phyloP scores from a whole-genome alignment of 768 basidiomycete species.

The Nevesoporus exiguus region DNA sequence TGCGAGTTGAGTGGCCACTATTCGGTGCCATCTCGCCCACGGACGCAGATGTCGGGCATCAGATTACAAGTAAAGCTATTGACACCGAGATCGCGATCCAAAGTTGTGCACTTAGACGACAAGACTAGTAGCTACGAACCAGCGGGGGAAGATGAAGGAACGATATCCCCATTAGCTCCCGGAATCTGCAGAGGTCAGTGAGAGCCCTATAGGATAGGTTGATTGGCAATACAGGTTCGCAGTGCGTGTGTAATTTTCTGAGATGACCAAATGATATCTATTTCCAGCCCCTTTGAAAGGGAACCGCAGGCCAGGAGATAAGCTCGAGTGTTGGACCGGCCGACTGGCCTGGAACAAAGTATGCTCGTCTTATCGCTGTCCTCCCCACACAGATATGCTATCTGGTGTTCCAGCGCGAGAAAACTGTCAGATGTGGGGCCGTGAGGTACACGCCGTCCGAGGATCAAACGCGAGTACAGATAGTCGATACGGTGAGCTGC shows the following conservation, averaged over 20 bases:
- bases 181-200: background rate
- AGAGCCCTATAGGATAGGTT: background rate
- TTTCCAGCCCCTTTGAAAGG: background rate
- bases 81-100: background rate
- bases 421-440: background rate
- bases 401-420: background rate
- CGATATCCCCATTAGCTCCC: background rate
- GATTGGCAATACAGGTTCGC: background rate
- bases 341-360: constrained; percentile 1
- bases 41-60: background rate
- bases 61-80: background rate
- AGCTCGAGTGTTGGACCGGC: background rate
- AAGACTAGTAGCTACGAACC: too few species aligned
- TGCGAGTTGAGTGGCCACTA: background rate
- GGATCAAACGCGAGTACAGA: constrained; percentile 7
- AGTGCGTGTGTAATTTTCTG: background rate
- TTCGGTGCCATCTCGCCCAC: background rate
- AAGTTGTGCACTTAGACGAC: background rate
- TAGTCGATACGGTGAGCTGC: background rate
- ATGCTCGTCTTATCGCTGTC: background rate
- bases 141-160: background rate
- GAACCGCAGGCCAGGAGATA: background rate
- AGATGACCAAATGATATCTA: background rate
- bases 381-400: background rate
- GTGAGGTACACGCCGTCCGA: background rate